Conservation (phyloP, 2,329 filamentous ascomycete genomes). For the Elsinoe necatrix region DNA sequence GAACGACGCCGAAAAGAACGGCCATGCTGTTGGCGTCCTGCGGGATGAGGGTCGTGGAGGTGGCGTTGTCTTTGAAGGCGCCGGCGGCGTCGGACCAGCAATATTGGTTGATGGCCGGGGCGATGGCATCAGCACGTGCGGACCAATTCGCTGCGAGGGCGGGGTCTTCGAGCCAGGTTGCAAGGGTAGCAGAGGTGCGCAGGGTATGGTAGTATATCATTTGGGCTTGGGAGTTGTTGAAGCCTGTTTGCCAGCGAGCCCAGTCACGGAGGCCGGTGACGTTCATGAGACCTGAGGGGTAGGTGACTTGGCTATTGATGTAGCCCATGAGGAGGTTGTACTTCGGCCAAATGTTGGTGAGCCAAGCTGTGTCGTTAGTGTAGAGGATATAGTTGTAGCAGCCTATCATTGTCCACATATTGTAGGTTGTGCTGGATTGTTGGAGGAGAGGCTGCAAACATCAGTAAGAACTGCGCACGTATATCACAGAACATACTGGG, state of each 20-base stretch:
- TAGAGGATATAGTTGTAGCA: slow-evolving; percentile 52
- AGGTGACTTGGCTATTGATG: slow-evolving; percentile 37
- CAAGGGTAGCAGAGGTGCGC: slow-evolving; percentile 24
- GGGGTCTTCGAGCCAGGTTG: slow-evolving; percentile 25
- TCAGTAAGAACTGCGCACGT: neutral
- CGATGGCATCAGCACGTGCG: slow-evolving; percentile 21
- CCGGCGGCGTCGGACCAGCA: slow-evolving; percentile 24
- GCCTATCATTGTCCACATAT: slow-evolving; percentile 49
- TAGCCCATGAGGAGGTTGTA: slow-evolving; percentile 43
- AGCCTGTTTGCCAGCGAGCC: slow-evolving; percentile 43
- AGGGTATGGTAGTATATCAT: slow-evolving; percentile 44
- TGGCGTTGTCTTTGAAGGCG: slow-evolving; percentile 31
- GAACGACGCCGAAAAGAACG: slow-evolving; percentile 20
- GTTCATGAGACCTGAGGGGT: slow-evolving; percentile 38
- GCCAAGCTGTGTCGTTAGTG: slow-evolving; percentile 44
- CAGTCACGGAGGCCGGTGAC: slow-evolving; percentile 45
- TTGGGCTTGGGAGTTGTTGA: slow-evolving; percentile 45
- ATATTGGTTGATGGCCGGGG: slow-evolving; percentile 24
- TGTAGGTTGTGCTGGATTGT: slow-evolving; percentile 22
- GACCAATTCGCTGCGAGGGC: slow-evolving; percentile 21
- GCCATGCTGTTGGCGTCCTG: slow-evolving; percentile 32
- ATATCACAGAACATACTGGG: slow-evolving; percentile 20
- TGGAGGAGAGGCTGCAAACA: slow-evolving; percentile 1
- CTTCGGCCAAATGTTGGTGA: slow-evolving; percentile 40
- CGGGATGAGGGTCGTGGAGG: slow-evolving; percentile 38